phyloP scores from a whole-genome alignment of 1,284 basidiomycete genomes.

The Ceratobasidium sp. region DNA sequence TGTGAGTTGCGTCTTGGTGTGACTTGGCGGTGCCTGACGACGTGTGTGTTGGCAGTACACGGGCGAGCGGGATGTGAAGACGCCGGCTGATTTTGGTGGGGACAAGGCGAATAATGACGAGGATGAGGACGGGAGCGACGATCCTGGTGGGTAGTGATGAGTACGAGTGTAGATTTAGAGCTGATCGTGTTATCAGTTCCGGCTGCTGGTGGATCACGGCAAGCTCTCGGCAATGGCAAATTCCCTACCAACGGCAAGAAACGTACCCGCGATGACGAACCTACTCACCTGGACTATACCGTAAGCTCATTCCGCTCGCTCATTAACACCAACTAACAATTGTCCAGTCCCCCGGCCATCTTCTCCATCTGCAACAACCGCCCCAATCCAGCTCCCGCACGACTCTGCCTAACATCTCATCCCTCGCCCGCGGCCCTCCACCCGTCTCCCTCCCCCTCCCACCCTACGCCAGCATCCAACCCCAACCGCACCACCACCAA shows the following conservation, averaged over 20 bases:
- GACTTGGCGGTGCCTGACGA: not conserved
- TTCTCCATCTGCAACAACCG: slow-evolving; percentile 23
- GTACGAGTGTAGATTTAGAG: not conserved
- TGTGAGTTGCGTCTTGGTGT: slow-evolving; percentile 51
- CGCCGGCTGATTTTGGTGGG: slow-evolving; percentile 59
- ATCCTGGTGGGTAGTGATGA: slow-evolving; percentile 42
- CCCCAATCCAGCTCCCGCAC: not conserved
- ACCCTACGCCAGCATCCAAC: slow-evolving; percentile 12
- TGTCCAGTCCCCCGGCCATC: slow-evolving; percentile 12
- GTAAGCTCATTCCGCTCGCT: not conserved
- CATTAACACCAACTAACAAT: not conserved
- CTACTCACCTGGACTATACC: slow-evolving; percentile 21
- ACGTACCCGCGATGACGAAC: slow-evolving; percentile 32
- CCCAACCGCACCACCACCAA: not conserved
- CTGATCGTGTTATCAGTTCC: not conserved
- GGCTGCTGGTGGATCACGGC: slow-evolving; percentile 1
- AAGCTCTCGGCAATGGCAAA: slow-evolving; percentile 7
- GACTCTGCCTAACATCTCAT: slow-evolving; percentile 23
- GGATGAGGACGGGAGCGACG: slow-evolving; percentile 61
- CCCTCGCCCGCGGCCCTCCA: slow-evolving; percentile 15
- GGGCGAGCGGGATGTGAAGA: slow-evolving; percentile 62
- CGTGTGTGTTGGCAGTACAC: slow-evolving; percentile 56
- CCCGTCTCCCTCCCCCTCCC: slow-evolving; percentile 28
- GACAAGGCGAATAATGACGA: slow-evolving; percentile 55
- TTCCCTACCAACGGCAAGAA: slow-evolving; percentile 30